Evolutionary conservation across 495 filamentous ascomycete genomes (phyloP).

Genomic region (Hypoxylon lienhwacheense): DNA sequence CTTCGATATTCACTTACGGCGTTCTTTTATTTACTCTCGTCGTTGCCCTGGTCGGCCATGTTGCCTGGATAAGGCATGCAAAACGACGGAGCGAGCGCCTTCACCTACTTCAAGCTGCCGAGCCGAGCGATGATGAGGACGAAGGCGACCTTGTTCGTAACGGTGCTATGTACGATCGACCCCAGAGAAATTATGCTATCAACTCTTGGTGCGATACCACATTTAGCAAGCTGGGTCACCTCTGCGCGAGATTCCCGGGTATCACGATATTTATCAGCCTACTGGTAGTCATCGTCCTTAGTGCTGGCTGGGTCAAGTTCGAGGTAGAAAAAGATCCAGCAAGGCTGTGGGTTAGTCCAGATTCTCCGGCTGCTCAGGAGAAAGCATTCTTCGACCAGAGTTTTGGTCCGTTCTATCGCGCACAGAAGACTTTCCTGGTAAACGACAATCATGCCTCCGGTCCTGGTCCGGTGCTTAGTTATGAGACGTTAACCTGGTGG

Average conservation of each 20-base stretch:
- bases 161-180: constrained; percentile 68
- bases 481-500: constrained; percentile 91
- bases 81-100: constrained; percentile 76
- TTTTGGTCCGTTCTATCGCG: constrained; percentile 94
- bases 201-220: constrained; percentile 76
- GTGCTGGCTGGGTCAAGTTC: constrained; percentile 84
- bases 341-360: constrained; percentile 91
- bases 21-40: constrained; percentile 68
- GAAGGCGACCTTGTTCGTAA: constrained; percentile 76
- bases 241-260: constrained; percentile 78
- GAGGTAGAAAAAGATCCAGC: constrained; percentile 86
- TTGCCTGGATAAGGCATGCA: constrained; percentile 70
- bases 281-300: constrained; percentile 71
- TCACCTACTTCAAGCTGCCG: constrained; percentile 80
- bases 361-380: constrained; percentile 85
- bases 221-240: constrained; percentile 80
- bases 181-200: constrained; percentile 70
- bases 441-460: constrained; percentile 72
- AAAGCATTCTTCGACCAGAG: constrained; percentile 93
- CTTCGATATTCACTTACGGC: constrained; percentile 83
- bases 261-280: constrained; percentile 76
- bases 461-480: constrained; percentile 76
- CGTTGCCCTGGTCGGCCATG: constrained; percentile 67
- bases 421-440: constrained; percentile 90
- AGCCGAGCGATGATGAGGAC: constrained; percentile 87